Conservation (phyloP, 768 basidiomycete species). For the Lactarius sp. region DNA sequence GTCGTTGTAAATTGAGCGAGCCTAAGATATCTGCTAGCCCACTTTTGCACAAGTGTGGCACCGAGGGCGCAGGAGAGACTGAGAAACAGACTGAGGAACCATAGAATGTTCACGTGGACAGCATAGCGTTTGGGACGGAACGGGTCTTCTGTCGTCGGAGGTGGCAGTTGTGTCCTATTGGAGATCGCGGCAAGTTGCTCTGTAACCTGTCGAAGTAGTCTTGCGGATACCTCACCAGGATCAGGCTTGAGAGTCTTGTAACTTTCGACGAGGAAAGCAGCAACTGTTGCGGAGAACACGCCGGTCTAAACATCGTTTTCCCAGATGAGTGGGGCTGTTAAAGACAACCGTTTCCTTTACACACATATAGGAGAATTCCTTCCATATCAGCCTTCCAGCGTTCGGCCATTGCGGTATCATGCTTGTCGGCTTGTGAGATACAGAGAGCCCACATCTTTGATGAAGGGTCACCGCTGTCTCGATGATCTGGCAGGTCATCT, state of each 20-base stretch:
- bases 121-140: neutral
- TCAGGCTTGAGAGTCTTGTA: constrained; percentile 14
- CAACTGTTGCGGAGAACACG: constrained; percentile 14
- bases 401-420: constrained; percentile 2
- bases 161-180: neutral
- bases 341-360: neutral
- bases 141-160: neutral
- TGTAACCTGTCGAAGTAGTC: neutral
- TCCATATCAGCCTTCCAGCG: constrained; percentile 11
- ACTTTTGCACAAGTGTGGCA: constrained; percentile 9
- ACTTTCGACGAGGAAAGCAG: constrained; percentile 17
- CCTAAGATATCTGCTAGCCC: constrained; percentile 8
- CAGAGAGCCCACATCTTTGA: constrained; percentile 7
- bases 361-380: constrained; percentile 12
- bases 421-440: neutral
- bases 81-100: constrained; percentile 16
- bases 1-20: neutral
- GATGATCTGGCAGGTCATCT: neutral
- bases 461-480: neutral
- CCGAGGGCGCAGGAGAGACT: constrained; percentile 1
- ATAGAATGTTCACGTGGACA: constrained; percentile 15
- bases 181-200: constrained; percentile 4
- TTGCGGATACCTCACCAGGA: neutral
- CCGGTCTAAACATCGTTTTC: constrained; percentile 1
- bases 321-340: neutral